A percentile compares a stretch with the other conserved stretches of the same genome.
Conservation (phyloP, 2,329 filamentous ascomycete genomes). For the Calonectria pauciramosa region DNA sequence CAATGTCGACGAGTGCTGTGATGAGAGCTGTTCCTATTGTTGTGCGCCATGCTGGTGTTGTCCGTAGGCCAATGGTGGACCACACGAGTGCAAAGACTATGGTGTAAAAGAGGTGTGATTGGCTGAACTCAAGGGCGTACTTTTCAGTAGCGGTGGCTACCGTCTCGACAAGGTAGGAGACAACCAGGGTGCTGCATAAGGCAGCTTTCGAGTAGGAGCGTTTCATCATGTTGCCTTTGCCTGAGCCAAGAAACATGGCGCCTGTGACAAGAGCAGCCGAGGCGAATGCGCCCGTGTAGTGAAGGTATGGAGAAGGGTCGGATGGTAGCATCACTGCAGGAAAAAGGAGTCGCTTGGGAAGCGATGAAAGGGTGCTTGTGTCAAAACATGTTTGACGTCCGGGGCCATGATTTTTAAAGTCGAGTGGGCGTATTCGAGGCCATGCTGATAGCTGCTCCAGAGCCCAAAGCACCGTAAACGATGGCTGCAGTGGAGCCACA, state of each 20-base stretch:
- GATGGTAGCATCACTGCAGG: background rate
- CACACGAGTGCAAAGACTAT: slow-evolving; percentile 1
- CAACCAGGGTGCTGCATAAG: background rate
- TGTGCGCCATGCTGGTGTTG: background rate
- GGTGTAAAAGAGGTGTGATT: slow-evolving; percentile 8
- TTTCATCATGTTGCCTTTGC: background rate
- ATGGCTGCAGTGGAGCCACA: background rate
- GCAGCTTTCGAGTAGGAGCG: background rate
- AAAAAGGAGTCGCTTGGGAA: background rate
- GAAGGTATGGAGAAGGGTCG: slow-evolving; percentile 16
- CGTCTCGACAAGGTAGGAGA: slow-evolving; percentile 8
- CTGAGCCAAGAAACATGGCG: background rate
- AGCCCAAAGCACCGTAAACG: background rate
- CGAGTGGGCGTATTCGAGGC: background rate
- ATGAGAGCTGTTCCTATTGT: background rate
- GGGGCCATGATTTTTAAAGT: background rate
- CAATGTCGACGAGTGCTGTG: slow-evolving; percentile 29
- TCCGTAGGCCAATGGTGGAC: background rate
- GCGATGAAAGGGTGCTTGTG: background rate
- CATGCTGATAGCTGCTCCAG: background rate
- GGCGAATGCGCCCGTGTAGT: slow-evolving; percentile 27
- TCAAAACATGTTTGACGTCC: background rate
- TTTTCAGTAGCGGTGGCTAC: background rate
- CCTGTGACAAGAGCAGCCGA: background rate
- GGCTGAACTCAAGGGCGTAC: background rate